These are phyloP conservation scores for Choanephora cucurbitarum DNA, from an alignment of 371 early-diverging fungal genomes.

Conservation along the genomic window DNA sequence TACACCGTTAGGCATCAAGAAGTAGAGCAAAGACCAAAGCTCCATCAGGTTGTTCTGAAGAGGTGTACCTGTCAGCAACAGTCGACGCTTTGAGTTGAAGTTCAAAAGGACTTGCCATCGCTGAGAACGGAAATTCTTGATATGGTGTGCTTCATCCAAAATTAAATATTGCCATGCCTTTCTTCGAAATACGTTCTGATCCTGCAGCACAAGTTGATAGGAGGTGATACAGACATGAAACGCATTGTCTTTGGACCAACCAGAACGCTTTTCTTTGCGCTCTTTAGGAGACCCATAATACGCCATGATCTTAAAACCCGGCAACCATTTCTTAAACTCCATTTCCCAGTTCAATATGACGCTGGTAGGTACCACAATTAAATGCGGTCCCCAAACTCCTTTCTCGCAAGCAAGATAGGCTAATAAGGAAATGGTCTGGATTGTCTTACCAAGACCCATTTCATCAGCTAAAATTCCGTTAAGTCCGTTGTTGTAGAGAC, in stretches of 20 bases:
- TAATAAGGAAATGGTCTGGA: conserved; percentile 93
- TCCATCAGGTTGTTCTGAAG: conserved; percentile 95
- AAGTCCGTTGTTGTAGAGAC: conserved; percentile 89
- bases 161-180: conserved; percentile 87
- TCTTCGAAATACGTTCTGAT: conserved; percentile 77
- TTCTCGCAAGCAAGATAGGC: conserved; percentile 76
- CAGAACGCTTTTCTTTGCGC: conserved; percentile 74
- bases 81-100: conserved; percentile 76
- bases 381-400: conserved; percentile 83
- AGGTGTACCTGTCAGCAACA: conserved; percentile 95
- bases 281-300: conserved; percentile 83
- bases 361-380: conserved; percentile 91
- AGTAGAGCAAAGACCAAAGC: conserved; percentile 94
- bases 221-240: conserved; percentile 91
- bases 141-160: conserved; percentile 95
- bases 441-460: conserved; percentile 97
- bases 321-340: conserved; percentile 93
- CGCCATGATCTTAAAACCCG: conserved; percentile 82
- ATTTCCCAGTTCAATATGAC: conserved; percentile 95
- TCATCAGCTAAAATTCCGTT: conserved; percentile 99
- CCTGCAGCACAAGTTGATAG: conserved; percentile 82
- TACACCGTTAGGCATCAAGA: conserved; percentile 83
- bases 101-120: conserved; percentile 90
- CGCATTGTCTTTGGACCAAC: conserved; percentile 81
- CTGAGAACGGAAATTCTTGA: conserved; percentile 94